A percentile compares a stretch with the other conserved stretches of the same genome.
Evolutionary conservation across 225 moss, liverwort and hornwort genomes (phyloP).

Genomic region (Lunularia cruciata): DNA sequence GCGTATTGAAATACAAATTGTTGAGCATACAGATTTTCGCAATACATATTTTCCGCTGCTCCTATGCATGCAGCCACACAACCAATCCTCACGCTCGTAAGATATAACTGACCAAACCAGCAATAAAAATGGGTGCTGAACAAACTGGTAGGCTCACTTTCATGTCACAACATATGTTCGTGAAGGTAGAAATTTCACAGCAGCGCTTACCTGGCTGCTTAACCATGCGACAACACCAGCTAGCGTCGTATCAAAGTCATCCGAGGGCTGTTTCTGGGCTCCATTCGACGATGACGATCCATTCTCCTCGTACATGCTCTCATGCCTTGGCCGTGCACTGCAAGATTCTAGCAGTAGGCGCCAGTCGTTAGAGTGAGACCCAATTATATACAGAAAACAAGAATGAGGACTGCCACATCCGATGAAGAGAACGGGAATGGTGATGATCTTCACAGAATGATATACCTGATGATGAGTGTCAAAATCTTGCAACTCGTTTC

Average conservation of each 20-base stretch:
- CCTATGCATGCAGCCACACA: too few relatives aligned
- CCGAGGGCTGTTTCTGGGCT: slow-evolving; percentile 48
- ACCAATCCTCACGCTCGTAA: too few relatives aligned
- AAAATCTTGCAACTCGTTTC: slow-evolving; percentile 96
- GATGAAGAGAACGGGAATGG: background rate
- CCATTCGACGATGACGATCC: slow-evolving; percentile 30
- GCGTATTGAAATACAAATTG: too few relatives aligned
- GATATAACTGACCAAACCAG: too few relatives aligned
- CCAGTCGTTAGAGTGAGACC: slow-evolving; percentile 18
- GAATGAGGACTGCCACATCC: background rate
- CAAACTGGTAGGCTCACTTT: too few relatives aligned
- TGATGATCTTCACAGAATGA: background rate
- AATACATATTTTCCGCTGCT: too few relatives aligned
- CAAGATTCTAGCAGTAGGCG: slow-evolving; percentile 44
- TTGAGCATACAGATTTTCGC: too few relatives aligned
- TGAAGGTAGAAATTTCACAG: background rate
- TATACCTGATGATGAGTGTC: slow-evolving; percentile 80
- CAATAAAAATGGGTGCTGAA: too few relatives aligned
- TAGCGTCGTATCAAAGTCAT: slow-evolving; percentile 58
- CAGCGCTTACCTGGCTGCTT: slow-evolving; percentile 54
- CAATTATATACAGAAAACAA: background rate
- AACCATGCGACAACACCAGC: slow-evolving; percentile 77
- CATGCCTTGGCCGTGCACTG: slow-evolving; percentile 78
- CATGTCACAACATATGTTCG: too few relatives aligned
- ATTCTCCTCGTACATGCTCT: slow-evolving; percentile 37